Conservation (phyloP, 2,329 filamentous ascomycete genomes). For the Penicillium italicum region DNA sequence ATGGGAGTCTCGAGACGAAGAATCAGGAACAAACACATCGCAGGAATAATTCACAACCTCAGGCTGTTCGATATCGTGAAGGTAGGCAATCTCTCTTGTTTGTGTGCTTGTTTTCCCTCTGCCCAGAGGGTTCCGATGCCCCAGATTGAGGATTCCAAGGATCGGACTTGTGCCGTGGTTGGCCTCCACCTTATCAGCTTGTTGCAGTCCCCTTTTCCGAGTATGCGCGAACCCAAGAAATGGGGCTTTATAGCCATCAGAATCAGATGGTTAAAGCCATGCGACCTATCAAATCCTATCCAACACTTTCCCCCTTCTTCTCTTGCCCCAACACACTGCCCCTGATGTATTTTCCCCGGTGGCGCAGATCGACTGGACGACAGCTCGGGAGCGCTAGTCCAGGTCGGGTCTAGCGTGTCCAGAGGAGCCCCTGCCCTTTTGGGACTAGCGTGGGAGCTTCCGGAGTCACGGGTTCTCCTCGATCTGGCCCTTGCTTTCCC, state of each 20-base stretch:
- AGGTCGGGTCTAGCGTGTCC: slow-evolving; percentile 17
- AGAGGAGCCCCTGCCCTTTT: slow-evolving; percentile 20
- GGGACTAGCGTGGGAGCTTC: slow-evolving; percentile 33
- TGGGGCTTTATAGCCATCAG: background rate
- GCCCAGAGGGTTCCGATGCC: slow-evolving; percentile 12
- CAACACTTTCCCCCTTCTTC: background rate
- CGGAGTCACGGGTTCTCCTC: slow-evolving; percentile 36
- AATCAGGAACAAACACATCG: slow-evolving; percentile 18
- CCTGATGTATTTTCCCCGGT: slow-evolving; percentile 19
- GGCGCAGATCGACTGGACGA: slow-evolving; percentile 31
- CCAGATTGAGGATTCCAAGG: slow-evolving; percentile 20
- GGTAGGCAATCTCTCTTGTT: slow-evolving; percentile 11
- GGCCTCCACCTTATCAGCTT: slow-evolving; percentile 12
- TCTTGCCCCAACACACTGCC: slow-evolving; percentile 5
- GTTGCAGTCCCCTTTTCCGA: background rate
- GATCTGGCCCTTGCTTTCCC: slow-evolving; percentile 21
- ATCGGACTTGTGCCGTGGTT: slow-evolving; percentile 24
- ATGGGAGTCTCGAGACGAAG: slow-evolving; percentile 18
- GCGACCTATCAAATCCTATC: background rate
- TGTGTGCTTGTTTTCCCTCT: slow-evolving; percentile 7
- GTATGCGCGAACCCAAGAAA: background rate
- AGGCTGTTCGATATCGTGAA: slow-evolving; percentile 12
- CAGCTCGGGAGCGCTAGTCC: slow-evolving; percentile 38
- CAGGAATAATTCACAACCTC: slow-evolving; percentile 23
- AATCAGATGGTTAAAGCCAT: background rate